These are phyloP conservation scores for Toxicodendron radicans DNA, from an alignment of 345 rosid species.

Conservation along the genomic window DNA sequence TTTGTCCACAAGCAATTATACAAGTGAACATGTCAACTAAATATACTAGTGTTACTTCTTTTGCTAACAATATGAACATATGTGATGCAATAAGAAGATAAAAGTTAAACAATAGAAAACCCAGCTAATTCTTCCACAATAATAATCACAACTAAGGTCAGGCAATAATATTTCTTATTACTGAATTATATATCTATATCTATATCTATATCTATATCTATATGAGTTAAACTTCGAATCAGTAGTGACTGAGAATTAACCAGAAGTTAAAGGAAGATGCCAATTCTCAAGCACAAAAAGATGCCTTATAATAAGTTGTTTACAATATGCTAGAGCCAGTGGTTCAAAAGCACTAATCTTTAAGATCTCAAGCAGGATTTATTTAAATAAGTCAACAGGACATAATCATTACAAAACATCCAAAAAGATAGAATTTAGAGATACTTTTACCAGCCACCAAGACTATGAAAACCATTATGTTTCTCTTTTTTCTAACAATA, in stretches of 20 bases:
- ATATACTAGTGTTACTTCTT: neutral
- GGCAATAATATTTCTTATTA: neutral
- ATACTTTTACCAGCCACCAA: neutral
- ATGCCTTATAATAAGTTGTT: neutral
- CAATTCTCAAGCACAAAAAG: neutral
- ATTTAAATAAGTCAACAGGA: neutral
- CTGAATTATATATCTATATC: no score
- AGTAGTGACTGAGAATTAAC: neutral
- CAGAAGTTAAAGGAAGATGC: conserved; percentile 1
- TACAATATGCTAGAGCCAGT: neutral
- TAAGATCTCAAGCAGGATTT: neutral
- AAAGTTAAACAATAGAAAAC: neutral
- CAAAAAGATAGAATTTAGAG: neutral
- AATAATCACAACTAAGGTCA: neutral
- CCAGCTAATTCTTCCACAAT: neutral
- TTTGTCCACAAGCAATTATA: neutral
- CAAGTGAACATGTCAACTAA: neutral
- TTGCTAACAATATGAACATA: neutral
- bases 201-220: no score
- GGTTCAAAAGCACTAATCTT: neutral
- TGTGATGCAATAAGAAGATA: neutral
- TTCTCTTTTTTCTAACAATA: neutral
- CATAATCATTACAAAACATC: neutral
- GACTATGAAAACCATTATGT: neutral
- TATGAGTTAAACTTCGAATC: neutral